phyloP scores from a whole-genome alignment of 345 rosid genomes.

The Eucalyptus regnans region DNA sequence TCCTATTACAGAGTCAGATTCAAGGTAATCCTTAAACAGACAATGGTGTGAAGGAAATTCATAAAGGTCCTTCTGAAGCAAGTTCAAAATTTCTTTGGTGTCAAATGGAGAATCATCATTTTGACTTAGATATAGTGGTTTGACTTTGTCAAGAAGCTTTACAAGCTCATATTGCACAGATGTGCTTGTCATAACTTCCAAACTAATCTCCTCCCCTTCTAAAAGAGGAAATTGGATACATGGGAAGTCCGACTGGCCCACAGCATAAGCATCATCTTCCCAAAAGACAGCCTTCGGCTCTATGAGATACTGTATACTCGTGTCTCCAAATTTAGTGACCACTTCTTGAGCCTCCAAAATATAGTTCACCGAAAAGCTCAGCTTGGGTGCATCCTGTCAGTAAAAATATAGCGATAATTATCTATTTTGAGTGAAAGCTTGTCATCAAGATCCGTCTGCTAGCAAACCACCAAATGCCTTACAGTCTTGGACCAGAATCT shows the following conservation, averaged over 20 bases:
- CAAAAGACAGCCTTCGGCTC: conserved; percentile 9
- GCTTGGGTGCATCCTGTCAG: conserved; percentile 30
- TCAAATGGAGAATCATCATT: conserved; percentile 7
- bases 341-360: conserved; percentile 27
- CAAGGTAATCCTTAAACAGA: conserved; percentile 20
- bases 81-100: conserved; percentile 31
- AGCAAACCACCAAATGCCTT: not conserved
- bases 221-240: conserved; percentile 33
- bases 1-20: conserved; percentile 17
- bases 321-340: conserved; percentile 38
- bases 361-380: conserved; percentile 10
- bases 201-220: conserved; percentile 60
- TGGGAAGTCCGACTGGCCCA: conserved; percentile 12
- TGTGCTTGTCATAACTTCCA: conserved; percentile 17
- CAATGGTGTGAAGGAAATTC: conserved; percentile 36
- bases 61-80: conserved; percentile 16
- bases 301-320: conserved; percentile 24
- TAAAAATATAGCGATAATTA: not conserved
- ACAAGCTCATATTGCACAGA: conserved; percentile 33
- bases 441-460: not conserved
- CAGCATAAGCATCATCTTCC: conserved; percentile 34
- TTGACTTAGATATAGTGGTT: conserved; percentile 12
- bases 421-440: not conserved
- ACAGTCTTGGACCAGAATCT: not conserved
- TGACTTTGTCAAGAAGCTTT: conserved; percentile 25